These are phyloP conservation scores for Mortierella polycephala DNA, from an alignment of 371 early-diverging fungal genomes.

Conservation along the genomic window DNA sequence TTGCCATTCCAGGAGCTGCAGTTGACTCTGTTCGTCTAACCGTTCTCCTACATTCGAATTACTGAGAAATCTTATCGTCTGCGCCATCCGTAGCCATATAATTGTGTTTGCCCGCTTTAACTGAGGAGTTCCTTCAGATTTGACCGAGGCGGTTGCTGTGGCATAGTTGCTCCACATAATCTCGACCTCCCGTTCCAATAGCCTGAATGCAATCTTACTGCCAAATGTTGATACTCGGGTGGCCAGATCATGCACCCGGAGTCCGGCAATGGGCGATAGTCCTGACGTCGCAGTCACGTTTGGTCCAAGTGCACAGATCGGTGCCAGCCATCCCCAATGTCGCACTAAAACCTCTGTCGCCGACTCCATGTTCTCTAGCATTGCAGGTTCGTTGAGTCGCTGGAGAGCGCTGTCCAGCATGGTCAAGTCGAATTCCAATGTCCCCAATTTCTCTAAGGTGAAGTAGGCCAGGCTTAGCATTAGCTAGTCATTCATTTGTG, in stretches of 20 bases:
- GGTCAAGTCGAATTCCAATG: conserved; percentile 26
- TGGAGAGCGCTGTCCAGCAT: conserved; percentile 20
- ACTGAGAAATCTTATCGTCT: conserved; percentile 11
- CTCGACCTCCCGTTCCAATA: conserved; percentile 20
- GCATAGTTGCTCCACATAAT: conserved; percentile 39
- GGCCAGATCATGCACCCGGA: conserved; percentile 8
- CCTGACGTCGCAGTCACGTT: neutral
- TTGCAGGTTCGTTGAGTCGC: conserved; percentile 12
- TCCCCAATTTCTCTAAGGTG: too few species aligned
- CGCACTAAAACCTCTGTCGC: conserved; percentile 1
- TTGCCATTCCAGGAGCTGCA: conserved; percentile 30
- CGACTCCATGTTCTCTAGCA: neutral
- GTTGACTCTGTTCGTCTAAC: conserved; percentile 2
- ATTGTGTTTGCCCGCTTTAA: conserved; percentile 14
- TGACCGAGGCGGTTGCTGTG: conserved; percentile 10
- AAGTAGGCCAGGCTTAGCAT: too few species aligned
- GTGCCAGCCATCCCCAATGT: conserved; percentile 37
- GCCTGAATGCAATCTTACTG: neutral
- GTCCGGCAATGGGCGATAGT: neutral
- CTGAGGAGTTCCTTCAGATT: conserved; percentile 1
- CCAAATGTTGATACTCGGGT: conserved; percentile 1
- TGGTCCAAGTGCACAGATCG: conserved; percentile 26
- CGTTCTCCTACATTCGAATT: neutral
- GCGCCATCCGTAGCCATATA: conserved; percentile 29
- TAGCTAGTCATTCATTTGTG: too few species aligned